Evolutionary conservation across 1,284 basidiomycete species (phyloP).

Genomic region (Sphaerobolus stellatus): DNA sequence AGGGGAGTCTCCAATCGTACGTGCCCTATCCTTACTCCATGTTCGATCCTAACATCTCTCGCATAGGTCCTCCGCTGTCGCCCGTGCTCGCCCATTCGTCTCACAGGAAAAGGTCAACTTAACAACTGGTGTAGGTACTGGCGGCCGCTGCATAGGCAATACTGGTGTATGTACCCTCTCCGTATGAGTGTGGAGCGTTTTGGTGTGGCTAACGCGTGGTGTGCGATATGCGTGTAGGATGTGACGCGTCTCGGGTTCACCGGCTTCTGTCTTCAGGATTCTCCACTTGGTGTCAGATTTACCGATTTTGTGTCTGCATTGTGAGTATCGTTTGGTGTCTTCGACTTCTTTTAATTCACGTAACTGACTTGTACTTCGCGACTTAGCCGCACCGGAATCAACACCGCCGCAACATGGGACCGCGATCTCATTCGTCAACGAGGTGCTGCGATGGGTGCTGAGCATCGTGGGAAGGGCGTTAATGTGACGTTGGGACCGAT

Average conservation of each 20-base stretch:
- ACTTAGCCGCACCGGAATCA: slow-evolving; percentile 56
- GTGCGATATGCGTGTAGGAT: neutral
- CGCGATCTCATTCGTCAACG: slow-evolving; percentile 66
- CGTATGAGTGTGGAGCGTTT: neutral
- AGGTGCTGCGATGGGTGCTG: slow-evolving; percentile 73
- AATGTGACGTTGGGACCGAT: slow-evolving; percentile 68
- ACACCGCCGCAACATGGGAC: slow-evolving; percentile 60
- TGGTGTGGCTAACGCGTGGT: neutral
- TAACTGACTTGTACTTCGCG: too few species aligned
- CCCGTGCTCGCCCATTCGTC: slow-evolving; percentile 46
- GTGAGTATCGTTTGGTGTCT: neutral
- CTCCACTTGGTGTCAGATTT: slow-evolving; percentile 52
- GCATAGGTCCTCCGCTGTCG: slow-evolving; percentile 36
- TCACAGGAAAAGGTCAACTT: slow-evolving; percentile 50
- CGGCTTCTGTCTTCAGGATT: slow-evolving; percentile 49
- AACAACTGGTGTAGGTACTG: slow-evolving; percentile 51
- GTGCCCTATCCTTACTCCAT: neutral
- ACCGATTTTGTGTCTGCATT: slow-evolving; percentile 61
- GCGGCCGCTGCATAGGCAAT: slow-evolving; percentile 66
- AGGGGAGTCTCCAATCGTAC: slow-evolving; percentile 3
- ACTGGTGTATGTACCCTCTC: slow-evolving; percentile 39
- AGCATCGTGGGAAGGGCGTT: slow-evolving; percentile 79
- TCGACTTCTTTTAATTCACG: neutral
- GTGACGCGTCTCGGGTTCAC: slow-evolving; percentile 39
- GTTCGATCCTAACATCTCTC: neutral